Base-by-base conservation (phyloP, 352 stramenopile genomes). In the Phytophthora foliorum region DNA sequence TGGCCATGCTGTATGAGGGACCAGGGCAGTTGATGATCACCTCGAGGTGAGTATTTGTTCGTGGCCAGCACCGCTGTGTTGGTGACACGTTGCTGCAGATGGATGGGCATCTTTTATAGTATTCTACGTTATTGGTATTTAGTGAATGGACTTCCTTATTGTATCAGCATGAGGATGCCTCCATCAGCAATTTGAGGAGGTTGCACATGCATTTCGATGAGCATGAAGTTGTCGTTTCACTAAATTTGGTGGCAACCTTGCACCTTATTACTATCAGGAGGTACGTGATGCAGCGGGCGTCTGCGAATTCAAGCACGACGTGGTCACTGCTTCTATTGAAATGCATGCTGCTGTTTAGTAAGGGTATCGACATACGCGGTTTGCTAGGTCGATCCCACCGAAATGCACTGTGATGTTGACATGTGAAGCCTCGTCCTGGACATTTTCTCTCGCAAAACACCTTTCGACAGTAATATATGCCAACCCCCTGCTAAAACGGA, bases 1-100 rank as follows among this genome's bases (percentile, higher is more conserved):
- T 39, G 86, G 82, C 24, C 67, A 79, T 34, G 57, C 58, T 9
- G 79, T 72, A 71, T 72, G 57, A 61, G 32, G 6, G 6, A 14
- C 14, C 13, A 44, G 27, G 27, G 19, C 17, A n/a, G n/a, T n/a
- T n/a, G n/a, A n/a, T n/a, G n/a, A n/a, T n/a, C n/a, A 16, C 16
- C 13, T 19, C 52, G 38, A 39, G 31, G 31, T 34, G 36, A 34
- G 31, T 73, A 59, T 68, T 50, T 63, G 50, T 57, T 27, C 9
- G 31, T 54, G 39, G 32, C 8, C 34, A 17, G n/a, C 17, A 42
- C 19, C 36, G 36, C 8, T 38, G 49, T 10, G 29, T 41, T 32
- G 44, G 22, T 6, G 36, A 14, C n/a, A 10, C 16, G 39, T 11
- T 16, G 3, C 27, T 51, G 29, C 58, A 25, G 10, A 4, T 45